Evolutionary conservation across 139 green algal genomes (phyloP).

Genomic region (Desmodesmus armatus): DNA sequence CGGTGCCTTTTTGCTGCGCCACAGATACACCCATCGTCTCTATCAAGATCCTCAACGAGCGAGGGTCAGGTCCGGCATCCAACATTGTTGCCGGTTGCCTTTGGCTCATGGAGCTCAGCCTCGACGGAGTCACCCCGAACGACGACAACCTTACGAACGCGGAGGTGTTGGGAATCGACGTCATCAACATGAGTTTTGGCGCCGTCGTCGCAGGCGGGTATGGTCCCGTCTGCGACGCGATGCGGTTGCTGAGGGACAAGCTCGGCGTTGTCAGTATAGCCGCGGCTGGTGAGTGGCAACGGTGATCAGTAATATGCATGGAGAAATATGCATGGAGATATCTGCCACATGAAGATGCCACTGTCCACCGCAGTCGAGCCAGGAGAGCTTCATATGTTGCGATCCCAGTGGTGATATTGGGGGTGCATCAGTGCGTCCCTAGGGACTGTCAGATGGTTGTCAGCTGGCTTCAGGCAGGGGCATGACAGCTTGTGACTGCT

Average conservation of each 20-base stretch:
- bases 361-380: no score
- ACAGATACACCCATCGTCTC: slow-evolving; percentile 8
- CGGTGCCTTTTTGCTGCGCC: background rate
- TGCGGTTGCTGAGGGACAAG: background rate
- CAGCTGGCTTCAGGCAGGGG: background rate
- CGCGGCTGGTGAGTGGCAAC: slow-evolving; percentile 4
- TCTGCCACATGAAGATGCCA: background rate
- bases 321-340: background rate
- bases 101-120: background rate
- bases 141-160: background rate
- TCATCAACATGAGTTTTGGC: slow-evolving; percentile 7
- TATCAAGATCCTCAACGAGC: background rate
- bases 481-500: background rate
- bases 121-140: background rate
- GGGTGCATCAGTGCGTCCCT: no score
- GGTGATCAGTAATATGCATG: background rate
- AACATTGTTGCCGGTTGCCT: background rate
- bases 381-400: no score
- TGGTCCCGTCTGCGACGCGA: background rate
- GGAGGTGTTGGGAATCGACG: background rate
- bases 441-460: no score
- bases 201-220: background rate
- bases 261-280: background rate
- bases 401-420: no score
- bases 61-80: background rate